phyloP scores from a whole-genome alignment of 306 rosid species.

The apple (Malus domestica) region DNA sequence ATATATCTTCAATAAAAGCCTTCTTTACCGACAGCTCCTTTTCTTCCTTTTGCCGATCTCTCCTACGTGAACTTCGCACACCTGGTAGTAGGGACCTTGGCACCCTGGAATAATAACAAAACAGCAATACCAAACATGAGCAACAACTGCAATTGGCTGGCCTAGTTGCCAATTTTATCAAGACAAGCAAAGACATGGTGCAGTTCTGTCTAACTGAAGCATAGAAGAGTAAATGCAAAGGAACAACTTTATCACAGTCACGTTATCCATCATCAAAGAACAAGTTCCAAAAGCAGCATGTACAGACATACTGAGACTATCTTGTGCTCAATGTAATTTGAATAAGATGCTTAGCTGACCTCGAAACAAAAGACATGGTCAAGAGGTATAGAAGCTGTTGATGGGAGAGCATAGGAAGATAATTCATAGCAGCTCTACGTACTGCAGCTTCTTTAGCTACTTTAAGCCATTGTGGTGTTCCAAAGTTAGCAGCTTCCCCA shows the following conservation, averaged over 20 bases:
- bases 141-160: constrained; percentile 8
- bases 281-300: not conserved
- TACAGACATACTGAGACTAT: not conserved
- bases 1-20: constrained; percentile 79
- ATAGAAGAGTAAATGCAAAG: not conserved
- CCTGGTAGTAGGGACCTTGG: constrained; percentile 91
- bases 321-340: not conserved
- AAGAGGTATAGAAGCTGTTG: constrained; percentile 93
- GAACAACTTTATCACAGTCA: not conserved
- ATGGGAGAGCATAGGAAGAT: constrained; percentile 99
- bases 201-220: not conserved
- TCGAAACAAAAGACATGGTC: constrained; percentile 90
- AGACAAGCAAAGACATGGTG: not conserved
- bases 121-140: constrained; percentile 28
- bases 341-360: constrained; percentile 40
- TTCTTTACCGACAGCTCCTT: constrained; percentile 76
- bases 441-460: constrained; percentile 98
- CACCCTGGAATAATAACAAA: constrained; percentile 48
- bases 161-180: not conserved
- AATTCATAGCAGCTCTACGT: constrained; percentile 98
- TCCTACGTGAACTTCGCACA: constrained; percentile 78
- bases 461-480: constrained; percentile 91
- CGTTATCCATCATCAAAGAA: not conserved
- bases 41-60: constrained; percentile 85
- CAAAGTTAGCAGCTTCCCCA: constrained; percentile 99